Conservation (phyloP, 306 rosid species). For the Malus orientalis region DNA sequence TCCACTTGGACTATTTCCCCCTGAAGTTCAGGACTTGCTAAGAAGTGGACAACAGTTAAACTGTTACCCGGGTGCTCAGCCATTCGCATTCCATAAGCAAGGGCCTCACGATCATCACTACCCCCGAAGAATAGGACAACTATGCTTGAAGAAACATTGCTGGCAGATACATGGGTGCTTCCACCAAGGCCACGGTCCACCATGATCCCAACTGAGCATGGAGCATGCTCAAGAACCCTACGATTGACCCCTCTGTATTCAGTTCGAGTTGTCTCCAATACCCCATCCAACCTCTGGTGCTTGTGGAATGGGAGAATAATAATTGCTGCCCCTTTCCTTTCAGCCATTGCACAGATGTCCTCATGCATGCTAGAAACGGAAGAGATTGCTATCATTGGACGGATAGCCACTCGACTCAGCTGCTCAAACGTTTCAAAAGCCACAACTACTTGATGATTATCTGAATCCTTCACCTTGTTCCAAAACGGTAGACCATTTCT, state of each 20-base stretch:
- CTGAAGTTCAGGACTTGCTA: conserved; percentile 10
- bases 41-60: conserved; percentile 30
- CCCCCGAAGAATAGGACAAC: conserved; percentile 57
- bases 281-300: conserved; percentile 52
- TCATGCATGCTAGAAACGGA: conserved; percentile 34
- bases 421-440: conserved; percentile 52
- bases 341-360: conserved; percentile 46
- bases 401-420: conserved; percentile 47
- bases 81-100: conserved; percentile 57
- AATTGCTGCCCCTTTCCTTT: conserved; percentile 41
- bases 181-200: conserved; percentile 77
- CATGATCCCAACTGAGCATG: conserved; percentile 63
- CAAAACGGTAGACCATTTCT: conserved; percentile 63
- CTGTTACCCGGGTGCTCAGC: conserved; percentile 59
- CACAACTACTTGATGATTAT: conserved; percentile 37
- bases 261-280: conserved; percentile 34
- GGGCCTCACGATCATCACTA: conserved; percentile 52
- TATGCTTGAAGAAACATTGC: conserved; percentile 33
- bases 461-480: conserved; percentile 28
- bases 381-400: conserved; percentile 78
- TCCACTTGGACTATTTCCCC: conserved; percentile 22
- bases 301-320: conserved; percentile 62
- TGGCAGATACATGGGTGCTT: conserved; percentile 41
- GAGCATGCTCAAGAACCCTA: conserved; percentile 44
- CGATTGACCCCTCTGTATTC: conserved; percentile 41